Percentiles rank a stretch among this genome's conserved stretches.
These are phyloP conservation scores for Euphrasia confusa DNA, from an alignment of 257 asterid genomes.

Conservation along the genomic window DNA sequence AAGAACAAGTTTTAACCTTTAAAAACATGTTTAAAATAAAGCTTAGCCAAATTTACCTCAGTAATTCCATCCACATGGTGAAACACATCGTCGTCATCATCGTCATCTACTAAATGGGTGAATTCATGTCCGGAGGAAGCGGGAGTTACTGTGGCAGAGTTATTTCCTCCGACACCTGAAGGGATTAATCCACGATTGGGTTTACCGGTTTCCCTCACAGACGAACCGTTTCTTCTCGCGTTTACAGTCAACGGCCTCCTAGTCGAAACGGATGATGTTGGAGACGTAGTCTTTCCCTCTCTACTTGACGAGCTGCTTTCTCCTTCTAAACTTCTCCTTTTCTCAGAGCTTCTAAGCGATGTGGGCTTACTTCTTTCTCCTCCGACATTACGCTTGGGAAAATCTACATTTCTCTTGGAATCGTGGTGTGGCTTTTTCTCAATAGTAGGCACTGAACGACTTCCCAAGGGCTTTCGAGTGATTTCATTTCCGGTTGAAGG, in stretches of 20 bases:
- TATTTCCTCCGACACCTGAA: conserved; percentile 28
- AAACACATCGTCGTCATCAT: conserved; percentile 28
- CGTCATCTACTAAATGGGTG: conserved; percentile 29
- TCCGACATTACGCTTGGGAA: too few species aligned
- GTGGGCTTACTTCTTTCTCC: conserved; percentile 6
- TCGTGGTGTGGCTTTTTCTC: conserved; percentile 31
- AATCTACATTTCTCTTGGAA: conserved; percentile 12
- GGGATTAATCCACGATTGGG: conserved; percentile 28
- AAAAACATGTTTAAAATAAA: too few species aligned
- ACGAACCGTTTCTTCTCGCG: conserved; percentile 26
- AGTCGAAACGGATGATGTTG: conserved; percentile 2
- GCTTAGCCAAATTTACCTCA: conserved; percentile 43
- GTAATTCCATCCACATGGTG: conserved; percentile 52
- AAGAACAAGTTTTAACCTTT: too few species aligned
- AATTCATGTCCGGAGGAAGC: conserved; percentile 37
- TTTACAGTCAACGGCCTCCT: conserved; percentile 36
- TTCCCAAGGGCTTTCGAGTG: background rate
- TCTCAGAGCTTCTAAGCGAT: conserved; percentile 31
- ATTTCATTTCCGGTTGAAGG: conserved; percentile 32
- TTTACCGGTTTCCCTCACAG: conserved; percentile 31
- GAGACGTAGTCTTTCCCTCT: conserved; percentile 32
- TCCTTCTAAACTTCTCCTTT: conserved; percentile 43
- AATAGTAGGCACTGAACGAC: background rate
- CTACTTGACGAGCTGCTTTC: conserved; percentile 45
- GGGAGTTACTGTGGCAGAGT: conserved; percentile 21